Percentiles rank a stretch among this genome's conserved stretches.
These are phyloP conservation scores for Apocynum venetum DNA, from an alignment of 257 asterid genomes.

Conservation along the genomic window DNA sequence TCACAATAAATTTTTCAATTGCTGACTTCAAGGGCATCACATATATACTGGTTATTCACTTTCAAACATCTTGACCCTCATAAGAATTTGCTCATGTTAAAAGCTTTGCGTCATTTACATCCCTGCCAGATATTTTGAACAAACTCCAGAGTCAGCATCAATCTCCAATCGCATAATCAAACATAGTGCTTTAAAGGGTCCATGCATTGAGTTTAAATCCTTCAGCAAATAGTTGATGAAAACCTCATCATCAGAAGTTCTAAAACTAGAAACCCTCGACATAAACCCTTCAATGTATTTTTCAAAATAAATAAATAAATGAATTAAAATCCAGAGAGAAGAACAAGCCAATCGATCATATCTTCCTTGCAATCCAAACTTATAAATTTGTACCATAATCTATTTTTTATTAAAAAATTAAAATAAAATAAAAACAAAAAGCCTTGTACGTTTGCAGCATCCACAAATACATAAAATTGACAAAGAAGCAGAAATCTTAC, in stretches of 20 bases:
- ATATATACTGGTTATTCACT: neutral
- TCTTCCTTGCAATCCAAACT: neutral
- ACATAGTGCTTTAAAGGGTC: neutral
- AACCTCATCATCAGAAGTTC: neutral
- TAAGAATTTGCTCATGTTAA: neutral
- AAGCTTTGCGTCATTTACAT: neutral
- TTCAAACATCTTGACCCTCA: neutral
- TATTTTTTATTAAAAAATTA: neutral
- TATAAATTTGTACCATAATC: neutral
- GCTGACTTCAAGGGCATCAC: no score
- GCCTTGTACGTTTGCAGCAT: neutral
- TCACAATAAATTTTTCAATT: neutral
- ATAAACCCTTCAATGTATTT: neutral
- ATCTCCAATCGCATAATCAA: neutral
- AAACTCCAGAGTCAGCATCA: neutral
- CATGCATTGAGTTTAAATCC: neutral
- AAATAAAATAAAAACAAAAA: neutral
- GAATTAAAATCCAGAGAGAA: neutral
- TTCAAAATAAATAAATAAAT: neutral
- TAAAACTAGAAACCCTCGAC: neutral
- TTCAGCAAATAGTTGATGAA: neutral
- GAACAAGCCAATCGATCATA: neutral
- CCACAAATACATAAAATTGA: neutral
- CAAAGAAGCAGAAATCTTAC: neutral
- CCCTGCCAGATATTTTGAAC: neutral